phyloP scores from a whole-genome alignment of 2,329 filamentous ascomycete species.

The Celoporthe dispersa region DNA sequence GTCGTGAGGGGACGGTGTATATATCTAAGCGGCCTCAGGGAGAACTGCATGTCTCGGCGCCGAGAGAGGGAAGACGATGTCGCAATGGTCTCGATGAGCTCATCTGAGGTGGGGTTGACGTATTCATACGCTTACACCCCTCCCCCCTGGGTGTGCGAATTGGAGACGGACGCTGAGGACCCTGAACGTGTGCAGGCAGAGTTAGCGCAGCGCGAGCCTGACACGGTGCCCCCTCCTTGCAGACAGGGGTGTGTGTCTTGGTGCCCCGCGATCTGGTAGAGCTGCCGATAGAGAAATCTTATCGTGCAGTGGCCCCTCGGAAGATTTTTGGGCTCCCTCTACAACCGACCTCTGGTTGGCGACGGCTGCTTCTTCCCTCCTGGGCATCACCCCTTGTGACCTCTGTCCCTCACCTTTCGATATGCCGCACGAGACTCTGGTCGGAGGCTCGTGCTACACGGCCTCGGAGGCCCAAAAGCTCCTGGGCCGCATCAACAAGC shows the following conservation, averaged over 20 bases:
- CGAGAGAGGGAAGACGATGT: slow-evolving; percentile 3
- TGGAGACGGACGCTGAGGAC: neutral
- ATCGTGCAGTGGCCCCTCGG: slow-evolving; percentile 23
- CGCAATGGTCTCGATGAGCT: slow-evolving; percentile 17
- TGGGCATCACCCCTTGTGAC: slow-evolving; percentile 12
- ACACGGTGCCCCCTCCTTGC: slow-evolving; percentile 3
- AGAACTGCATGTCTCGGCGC: slow-evolving; percentile 16
- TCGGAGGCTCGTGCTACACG: slow-evolving; percentile 30
- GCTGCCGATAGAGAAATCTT: slow-evolving; percentile 18
- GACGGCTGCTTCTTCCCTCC: slow-evolving; percentile 10
- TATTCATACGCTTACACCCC: neutral
- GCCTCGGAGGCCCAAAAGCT: slow-evolving; percentile 29
- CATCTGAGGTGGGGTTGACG: slow-evolving; percentile 15
- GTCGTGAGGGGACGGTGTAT: neutral
- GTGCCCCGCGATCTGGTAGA: slow-evolving; percentile 28
- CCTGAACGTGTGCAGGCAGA: neutral
- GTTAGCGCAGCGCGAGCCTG: slow-evolving; percentile 16
- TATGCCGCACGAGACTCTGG: slow-evolving; percentile 27
- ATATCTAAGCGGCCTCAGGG: neutral
- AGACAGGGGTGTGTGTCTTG: slow-evolving; percentile 12
- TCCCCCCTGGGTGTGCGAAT: too few relatives aligned
- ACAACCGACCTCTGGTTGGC: slow-evolving; percentile 16
- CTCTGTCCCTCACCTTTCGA: slow-evolving; percentile 17
- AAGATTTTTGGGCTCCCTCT: slow-evolving; percentile 20
- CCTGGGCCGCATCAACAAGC: slow-evolving; percentile 31